Conservation (phyloP, 2,329 filamentous ascomycete genomes). For the Trematosphaeria pertusa region DNA sequence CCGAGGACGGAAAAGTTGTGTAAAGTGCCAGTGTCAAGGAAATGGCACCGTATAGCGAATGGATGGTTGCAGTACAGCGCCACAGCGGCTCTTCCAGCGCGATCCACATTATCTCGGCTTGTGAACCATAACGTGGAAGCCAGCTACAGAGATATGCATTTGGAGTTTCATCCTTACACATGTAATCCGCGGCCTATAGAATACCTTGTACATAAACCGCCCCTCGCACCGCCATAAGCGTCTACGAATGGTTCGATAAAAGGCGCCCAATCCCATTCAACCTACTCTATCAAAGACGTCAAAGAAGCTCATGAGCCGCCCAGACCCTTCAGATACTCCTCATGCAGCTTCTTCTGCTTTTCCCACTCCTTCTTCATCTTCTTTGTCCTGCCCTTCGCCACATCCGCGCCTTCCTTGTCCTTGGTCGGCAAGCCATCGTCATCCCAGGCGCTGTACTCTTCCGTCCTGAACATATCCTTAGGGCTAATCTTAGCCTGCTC, state of each 20-base stretch:
- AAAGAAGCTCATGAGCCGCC: constrained; percentile 1
- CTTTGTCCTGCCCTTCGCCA: constrained; percentile 81
- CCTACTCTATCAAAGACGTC: not conserved
- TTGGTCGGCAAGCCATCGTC: constrained; percentile 80
- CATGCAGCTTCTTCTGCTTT: constrained; percentile 83
- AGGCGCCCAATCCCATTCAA: not conserved
- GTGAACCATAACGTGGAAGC: not conserved
- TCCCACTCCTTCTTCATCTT: constrained; percentile 91
- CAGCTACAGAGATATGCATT: not conserved
- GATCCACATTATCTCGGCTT: not conserved
- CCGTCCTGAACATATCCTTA: constrained; percentile 64
- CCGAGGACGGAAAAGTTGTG: too few species aligned
- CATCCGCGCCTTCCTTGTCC: constrained; percentile 77
- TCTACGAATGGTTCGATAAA: too few species aligned
- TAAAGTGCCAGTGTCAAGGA: too few species aligned
- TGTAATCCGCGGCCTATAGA: too few species aligned
- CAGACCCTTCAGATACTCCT: constrained; percentile 49
- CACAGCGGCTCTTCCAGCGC: not conserved
- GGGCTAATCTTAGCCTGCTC: constrained; percentile 65
- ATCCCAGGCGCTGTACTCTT: constrained; percentile 80
- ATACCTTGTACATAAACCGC: too few species aligned
- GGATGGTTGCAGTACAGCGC: not conserved
- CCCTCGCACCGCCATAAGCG: too few species aligned
- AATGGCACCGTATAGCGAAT: too few species aligned
- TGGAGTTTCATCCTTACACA: not conserved